Percentiles rank a stretch among this genome's conserved stretches.
Evolutionary conservation across 2,329 filamentous ascomycete genomes (phyloP).

Genomic region (Ceratocystis alfenasii): DNA sequence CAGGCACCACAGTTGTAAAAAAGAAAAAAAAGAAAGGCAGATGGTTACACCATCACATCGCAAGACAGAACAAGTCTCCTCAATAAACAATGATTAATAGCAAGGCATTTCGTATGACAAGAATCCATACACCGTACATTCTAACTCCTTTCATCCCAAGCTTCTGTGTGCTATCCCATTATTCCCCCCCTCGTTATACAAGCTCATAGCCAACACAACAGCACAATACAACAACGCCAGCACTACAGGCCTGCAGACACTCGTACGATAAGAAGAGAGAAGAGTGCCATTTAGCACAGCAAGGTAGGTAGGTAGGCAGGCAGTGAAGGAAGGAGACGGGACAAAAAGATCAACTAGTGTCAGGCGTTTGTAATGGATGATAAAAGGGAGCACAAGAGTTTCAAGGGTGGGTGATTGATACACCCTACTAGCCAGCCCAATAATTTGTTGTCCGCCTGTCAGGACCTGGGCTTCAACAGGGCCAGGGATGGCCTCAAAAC

Average conservation of each 20-base stretch:
- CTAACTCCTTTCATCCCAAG: not conserved
- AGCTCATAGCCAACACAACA: not conserved
- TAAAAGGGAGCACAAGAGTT: not conserved
- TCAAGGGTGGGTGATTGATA: not conserved
- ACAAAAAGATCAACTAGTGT: not conserved
- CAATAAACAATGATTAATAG: too few relatives aligned
- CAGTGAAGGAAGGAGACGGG: not conserved
- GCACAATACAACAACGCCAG: not conserved
- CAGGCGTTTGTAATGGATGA: not conserved
- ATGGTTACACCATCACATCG: too few relatives aligned
- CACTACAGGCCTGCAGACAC: not conserved
- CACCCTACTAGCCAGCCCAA: not conserved
- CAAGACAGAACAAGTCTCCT: too few relatives aligned
- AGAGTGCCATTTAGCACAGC: not conserved
- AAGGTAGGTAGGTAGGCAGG: not conserved
- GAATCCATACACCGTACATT: too few relatives aligned
- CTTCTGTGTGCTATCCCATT: not conserved
- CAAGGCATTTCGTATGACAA: too few relatives aligned
- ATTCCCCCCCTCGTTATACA: not conserved
- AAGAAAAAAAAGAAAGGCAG: too few relatives aligned
- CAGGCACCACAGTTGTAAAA: too few relatives aligned
- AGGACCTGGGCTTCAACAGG: not conserved
- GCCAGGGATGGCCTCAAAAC: conserved; percentile 7
- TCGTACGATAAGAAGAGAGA: not conserved
- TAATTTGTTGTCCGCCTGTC: not conserved